Base-by-base conservation (phyloP, 2,329 filamentous ascomycete species). In the Ilyonectria mors-panacis region DNA sequence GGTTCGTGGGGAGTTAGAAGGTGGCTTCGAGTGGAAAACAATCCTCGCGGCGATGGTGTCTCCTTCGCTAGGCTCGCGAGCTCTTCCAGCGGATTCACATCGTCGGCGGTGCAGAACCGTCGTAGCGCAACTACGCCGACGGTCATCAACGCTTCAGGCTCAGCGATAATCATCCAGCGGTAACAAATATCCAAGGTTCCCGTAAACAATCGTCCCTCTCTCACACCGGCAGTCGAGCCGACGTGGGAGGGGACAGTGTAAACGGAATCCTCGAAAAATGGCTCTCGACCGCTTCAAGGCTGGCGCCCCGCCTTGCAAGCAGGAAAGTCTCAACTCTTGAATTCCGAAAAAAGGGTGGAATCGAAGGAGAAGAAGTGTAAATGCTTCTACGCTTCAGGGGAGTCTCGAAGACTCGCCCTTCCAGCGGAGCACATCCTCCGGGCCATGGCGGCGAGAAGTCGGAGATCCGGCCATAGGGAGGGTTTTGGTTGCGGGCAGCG, bases 111-210 rank as follows among this genome's bases (percentile, higher is more conserved):
- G 58, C 64, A 63, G 58, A 55, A 62, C 63, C 65, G 45, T 59
- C 64, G 30, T 54, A 67, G 30, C 57, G 53, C 67, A 60, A 19
- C 65, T 28, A 65, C 53, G 21, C 65, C 51, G 33, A 65, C 61
- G 65, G 68, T 68, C 68, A 66, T 70, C 68, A 12, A 70, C 65
- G 28, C 68, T 70, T 68, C 61, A 70, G 68, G 65, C 68, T 70
- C 68, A 63, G 65, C 61, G 68, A 68, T 70, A 23, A 59, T 53
- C 68, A 66, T 68, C 65, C 59, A 70, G 68, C 59, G 65, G 65
- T 65, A 33, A 44, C 33, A 66, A 54, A 39, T 39, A 35, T 35
- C n/a, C 26, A 37, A 51, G 28, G 37, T 54, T 26, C 53, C 12
- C 45, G 12, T 19, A 17, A 8, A 45, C 50, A 35, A n/a, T 26